Evolutionary conservation across 352 stramenopile genomes (phyloP), one percentile per base, ranked within the genome.

Genomic region (Phytophthora hibernalis): DNA sequence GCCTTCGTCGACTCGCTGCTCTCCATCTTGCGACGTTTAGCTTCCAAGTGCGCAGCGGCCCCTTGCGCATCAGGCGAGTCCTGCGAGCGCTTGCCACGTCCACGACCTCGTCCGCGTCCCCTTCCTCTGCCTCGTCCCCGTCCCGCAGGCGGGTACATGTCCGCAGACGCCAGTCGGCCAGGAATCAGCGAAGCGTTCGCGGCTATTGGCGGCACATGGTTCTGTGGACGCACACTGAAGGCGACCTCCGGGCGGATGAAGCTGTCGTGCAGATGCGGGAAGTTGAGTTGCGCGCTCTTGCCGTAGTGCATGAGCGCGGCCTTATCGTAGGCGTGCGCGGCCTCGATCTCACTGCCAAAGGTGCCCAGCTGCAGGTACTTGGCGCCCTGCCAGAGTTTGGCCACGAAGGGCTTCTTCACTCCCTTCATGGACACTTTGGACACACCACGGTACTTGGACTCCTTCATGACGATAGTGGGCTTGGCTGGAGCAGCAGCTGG

Each of bases 271-370:
- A 93, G 64, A 59, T 93, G 83, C 43, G 85, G 83, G 54, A 93
- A 93, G 60, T 93, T 93, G 42, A 93, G 83, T 67, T 92, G 76
- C 52, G 82, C 83, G 35, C 54, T 72, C 44, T 78, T 83, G 42
- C 85, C 85, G 50, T 89, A 88, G 53, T 90, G 72, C 62, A 84
- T 79, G 24, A 91, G 76, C 51, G 83, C 85, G 0, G 78, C 79
- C 66, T 90, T 91, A 74, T 95, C 87, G 65, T 93, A 93, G 10
- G 85, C 87, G 55, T 95, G 83, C 15, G 85, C 87, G 0, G 87
- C 87, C 60, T 93, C 81, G 43, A 92, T 93, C 61, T 93, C 87
- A 42, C 82, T 92, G 44, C 74, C 74, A 40, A 85, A 95, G 0
- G 84, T 77, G n/a, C 84, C 85, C 15, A 93, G 45, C 20, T 92